Evolutionary conservation across 768 basidiomycete species (phyloP), one percentile per base, ranked within the genome.

Genomic region (Psilocybe tampanensis): DNA sequence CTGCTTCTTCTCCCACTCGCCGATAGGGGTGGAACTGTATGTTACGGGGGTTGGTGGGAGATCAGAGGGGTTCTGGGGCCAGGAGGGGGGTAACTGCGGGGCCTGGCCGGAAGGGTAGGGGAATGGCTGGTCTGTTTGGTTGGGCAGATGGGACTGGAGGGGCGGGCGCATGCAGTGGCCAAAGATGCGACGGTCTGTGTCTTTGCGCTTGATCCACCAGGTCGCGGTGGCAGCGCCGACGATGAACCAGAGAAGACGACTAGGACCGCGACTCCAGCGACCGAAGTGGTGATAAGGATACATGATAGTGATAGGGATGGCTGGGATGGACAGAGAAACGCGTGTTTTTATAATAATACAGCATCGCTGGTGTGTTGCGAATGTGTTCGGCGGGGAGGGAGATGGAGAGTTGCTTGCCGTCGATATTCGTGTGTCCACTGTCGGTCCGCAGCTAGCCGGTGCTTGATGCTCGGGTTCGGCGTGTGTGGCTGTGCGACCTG

Each of bases 211-310:
- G 12, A 74, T 68, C 72, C 68, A 76, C 43, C 69, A 68, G n/a
- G 71, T 72, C 39, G 76, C 77, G 49, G 71, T 63, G 2, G 71
- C 73, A 6, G 83, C 86, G 57, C 89, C 89, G 60, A 89, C 18
- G 62, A 79, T 8, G 76, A 90, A 88, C 89, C 89, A 90, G 67
- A 90, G 26, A 52, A 88, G 41, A 60, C 89, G 86, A 43, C 82
- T 82, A n/a, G 83, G 81, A 6, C 79, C 68, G 32, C 68, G 65
- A 22, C 44, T 48, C 52, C 55, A 59, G 18, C 43, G 41, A 29
- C 54, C 29, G 49, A 56, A 26, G 47, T 54, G 59, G 47, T 57
- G 56, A 43, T 44, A 29, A 12, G 59, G 59, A 52, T 49, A 52
- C 55, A 56, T 56, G 15, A 18, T 41, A 15, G 47, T 15, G 36